These are phyloP conservation scores for Antitrichia curtipendula DNA, from an alignment of 225 moss, liverwort and hornwort species.

Conservation along the genomic window DNA sequence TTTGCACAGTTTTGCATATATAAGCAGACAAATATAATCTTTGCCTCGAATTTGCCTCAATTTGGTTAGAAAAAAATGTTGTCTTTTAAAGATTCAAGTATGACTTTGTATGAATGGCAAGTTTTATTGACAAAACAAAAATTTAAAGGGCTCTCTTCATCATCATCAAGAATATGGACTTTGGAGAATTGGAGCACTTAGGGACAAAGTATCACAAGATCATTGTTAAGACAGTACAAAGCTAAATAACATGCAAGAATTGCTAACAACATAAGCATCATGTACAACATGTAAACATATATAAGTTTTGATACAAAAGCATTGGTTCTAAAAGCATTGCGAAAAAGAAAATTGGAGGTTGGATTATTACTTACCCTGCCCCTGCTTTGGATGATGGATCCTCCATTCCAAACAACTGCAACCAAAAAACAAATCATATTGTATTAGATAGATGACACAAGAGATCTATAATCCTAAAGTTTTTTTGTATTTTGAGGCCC, in stretches of 20 bases:
- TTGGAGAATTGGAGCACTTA: too few relatives aligned
- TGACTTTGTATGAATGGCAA: too few relatives aligned
- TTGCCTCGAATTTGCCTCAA: too few relatives aligned
- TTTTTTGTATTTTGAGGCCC: background rate
- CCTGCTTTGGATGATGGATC: conserved; percentile 32
- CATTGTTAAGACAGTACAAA: background rate
- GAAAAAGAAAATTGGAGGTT: background rate
- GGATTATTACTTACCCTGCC: conserved; percentile 1
- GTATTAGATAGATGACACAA: background rate
- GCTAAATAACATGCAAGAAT: background rate
- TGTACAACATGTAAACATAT: background rate
- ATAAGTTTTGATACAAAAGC: background rate
- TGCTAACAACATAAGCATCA: background rate
- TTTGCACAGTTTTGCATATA: too few relatives aligned
- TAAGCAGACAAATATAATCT: too few relatives aligned
- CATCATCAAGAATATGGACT: background rate
- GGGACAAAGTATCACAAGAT: background rate
- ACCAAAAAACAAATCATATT: background rate
- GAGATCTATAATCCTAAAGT: background rate
- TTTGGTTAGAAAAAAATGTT: too few relatives aligned
- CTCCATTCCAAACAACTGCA: conserved; percentile 75
- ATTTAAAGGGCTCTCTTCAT: background rate
- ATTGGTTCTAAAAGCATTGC: background rate
- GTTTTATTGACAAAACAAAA: background rate
- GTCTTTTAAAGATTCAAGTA: background rate